These are phyloP conservation scores for Tricholoma terreum DNA, from an alignment of 768 basidiomycete genomes.

Conservation along the genomic window DNA sequence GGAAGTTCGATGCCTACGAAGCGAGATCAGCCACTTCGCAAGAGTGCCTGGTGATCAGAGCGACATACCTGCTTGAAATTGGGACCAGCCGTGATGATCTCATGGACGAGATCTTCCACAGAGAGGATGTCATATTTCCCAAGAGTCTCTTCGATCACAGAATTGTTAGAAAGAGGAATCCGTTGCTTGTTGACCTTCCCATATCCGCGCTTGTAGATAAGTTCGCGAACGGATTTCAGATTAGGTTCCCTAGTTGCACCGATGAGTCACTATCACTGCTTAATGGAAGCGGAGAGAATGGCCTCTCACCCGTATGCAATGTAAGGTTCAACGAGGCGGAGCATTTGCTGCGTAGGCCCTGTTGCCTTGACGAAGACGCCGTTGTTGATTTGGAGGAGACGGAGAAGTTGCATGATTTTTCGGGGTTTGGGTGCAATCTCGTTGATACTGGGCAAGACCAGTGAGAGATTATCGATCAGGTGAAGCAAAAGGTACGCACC, in stretches of 20 bases:
- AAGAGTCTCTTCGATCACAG: conserved; percentile 85
- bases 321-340: conserved; percentile 96
- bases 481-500: conserved; percentile 50
- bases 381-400: conserved; percentile 99
- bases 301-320: conserved; percentile 84
- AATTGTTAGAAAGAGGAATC: conserved; percentile 92
- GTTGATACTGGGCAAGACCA: conserved; percentile 75
- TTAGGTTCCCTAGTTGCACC: conserved; percentile 76
- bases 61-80: conserved; percentile 94
- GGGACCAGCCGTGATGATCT: conserved; percentile 92
- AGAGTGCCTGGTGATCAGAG: neutral
- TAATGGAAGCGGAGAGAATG: neutral
- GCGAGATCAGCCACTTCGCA: conserved; percentile 5
- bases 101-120: conserved; percentile 96
- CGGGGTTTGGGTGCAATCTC: conserved; percentile 99
- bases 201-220: conserved; percentile 99
- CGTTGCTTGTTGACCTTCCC: conserved; percentile 98
- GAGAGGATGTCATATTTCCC: conserved; percentile 96
- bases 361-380: conserved; percentile 98
- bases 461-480: neutral
- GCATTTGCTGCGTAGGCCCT: conserved; percentile 96
- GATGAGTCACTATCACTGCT: neutral
- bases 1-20: conserved; percentile 82
- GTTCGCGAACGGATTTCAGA: conserved; percentile 92
- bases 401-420: conserved; percentile 98